Percentiles rank a stretch among this genome's conserved stretches.
These are phyloP conservation scores for Tuber microsphaerosporum DNA, from an alignment of 495 filamentous ascomycete genomes.

Conservation along the genomic window DNA sequence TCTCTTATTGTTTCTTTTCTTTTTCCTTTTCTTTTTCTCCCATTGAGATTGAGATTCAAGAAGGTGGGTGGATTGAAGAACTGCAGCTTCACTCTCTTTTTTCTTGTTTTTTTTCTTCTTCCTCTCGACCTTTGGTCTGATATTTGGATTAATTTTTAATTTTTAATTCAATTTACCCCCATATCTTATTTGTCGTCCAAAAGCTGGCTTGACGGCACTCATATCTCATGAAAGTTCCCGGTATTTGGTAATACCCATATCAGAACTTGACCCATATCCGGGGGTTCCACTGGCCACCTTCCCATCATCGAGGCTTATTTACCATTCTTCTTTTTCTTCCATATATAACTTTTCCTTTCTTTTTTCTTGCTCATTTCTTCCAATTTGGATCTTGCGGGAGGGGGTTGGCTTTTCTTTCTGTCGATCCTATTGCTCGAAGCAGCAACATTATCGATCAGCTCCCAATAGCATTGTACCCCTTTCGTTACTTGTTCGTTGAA, in stretches of 20 bases:
- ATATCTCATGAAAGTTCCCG: neutral
- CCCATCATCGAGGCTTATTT: neutral
- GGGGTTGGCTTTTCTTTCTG: neutral
- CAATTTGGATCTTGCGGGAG: neutral
- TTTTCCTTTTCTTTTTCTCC: neutral
- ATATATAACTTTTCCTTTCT: neutral
- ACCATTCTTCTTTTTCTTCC: neutral
- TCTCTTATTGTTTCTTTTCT: constrained; percentile 15
- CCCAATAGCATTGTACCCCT: constrained; percentile 25
- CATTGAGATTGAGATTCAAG: neutral
- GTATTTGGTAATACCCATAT: neutral
- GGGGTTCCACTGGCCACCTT: neutral
- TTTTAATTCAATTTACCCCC: neutral
- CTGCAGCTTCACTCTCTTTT: neutral
- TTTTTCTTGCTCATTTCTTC: neutral
- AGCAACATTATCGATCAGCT: neutral
- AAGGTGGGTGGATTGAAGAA: neutral
- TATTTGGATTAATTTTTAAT: neutral
- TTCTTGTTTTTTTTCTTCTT: neutral
- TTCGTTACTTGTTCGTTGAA: constrained; percentile 18
- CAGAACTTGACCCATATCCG: neutral
- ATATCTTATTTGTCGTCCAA: neutral
- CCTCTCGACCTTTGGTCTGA: neutral
- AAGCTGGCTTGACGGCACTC: neutral
- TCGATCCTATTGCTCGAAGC: neutral